Conservation (phyloP, 2,329 filamentous ascomycete species). For the Penicillium sp. region DNA sequence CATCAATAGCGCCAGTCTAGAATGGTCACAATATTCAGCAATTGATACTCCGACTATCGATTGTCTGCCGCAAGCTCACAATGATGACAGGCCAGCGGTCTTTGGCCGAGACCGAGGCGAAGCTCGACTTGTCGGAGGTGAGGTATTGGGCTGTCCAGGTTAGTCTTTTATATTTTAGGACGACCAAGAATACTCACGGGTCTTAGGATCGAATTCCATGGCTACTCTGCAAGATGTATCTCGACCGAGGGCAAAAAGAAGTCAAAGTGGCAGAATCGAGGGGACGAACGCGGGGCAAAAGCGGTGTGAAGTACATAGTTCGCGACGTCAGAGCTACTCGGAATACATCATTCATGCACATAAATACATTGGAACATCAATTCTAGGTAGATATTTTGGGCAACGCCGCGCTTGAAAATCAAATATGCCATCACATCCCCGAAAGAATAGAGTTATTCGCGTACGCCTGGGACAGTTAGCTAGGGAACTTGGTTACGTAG, state of each 20-base stretch:
- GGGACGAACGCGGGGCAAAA: slow-evolving; percentile 17
- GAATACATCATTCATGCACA: slow-evolving; percentile 8
- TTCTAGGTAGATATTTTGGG: slow-evolving; percentile 18
- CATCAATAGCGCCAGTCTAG: slow-evolving; percentile 85
- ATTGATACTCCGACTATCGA: not conserved
- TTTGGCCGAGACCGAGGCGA: slow-evolving; percentile 74
- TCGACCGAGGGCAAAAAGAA: slow-evolving; percentile 13
- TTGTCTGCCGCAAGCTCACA: slow-evolving; percentile 43
- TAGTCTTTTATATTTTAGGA: not conserved
- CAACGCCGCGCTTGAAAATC: slow-evolving; percentile 21
- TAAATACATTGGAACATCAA: slow-evolving; percentile 14
- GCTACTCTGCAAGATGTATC: slow-evolving; percentile 11
- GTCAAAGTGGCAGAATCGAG: slow-evolving; percentile 8
- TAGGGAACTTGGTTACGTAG: not conserved
- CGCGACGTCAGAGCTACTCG: slow-evolving; percentile 5
- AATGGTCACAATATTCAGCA: slow-evolving; percentile 6
- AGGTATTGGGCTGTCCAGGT: slow-evolving; percentile 56
- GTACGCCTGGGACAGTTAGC: slow-evolving; percentile 54
- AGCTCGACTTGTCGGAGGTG: slow-evolving; percentile 75
- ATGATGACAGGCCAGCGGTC: slow-evolving; percentile 91
- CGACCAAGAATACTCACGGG: slow-evolving; percentile 45
- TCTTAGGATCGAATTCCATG: slow-evolving; percentile 70
- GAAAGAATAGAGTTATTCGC: slow-evolving; percentile 74
- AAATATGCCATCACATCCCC: slow-evolving; percentile 48
- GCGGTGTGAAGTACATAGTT: slow-evolving; percentile 11